These are phyloP conservation scores for Corymbia citriodora DNA, from an alignment of 441 rosid genomes.

Conservation along the genomic window DNA sequence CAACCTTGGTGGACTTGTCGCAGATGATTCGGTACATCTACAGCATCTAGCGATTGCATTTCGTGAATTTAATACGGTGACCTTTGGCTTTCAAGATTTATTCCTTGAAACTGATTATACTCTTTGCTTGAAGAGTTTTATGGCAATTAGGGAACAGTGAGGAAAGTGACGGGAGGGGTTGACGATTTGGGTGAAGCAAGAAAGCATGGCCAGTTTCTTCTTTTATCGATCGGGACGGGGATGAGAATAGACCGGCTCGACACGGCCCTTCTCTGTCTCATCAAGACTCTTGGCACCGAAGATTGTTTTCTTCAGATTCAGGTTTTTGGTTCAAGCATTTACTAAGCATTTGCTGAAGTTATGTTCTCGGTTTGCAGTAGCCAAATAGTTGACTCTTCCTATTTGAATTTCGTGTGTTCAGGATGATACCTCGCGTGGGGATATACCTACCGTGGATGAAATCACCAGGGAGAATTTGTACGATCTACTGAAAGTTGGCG, in stretches of 20 bases:
- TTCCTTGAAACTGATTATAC: too few relatives aligned
- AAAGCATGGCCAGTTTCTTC: neutral
- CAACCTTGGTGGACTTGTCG: too few relatives aligned
- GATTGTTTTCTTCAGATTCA: neutral
- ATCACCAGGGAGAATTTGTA: neutral
- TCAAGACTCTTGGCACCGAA: neutral
- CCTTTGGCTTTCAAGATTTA: too few relatives aligned
- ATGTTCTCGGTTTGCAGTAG: neutral
- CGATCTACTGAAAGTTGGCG: neutral
- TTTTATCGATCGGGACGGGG: neutral
- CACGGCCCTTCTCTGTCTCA: fast-evolving
- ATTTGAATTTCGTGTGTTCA: neutral
- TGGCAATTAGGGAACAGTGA: neutral
- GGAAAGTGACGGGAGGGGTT: neutral
- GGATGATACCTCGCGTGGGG: neutral
- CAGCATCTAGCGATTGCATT: neutral
- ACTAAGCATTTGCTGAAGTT: neutral
- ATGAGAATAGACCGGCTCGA: neutral
- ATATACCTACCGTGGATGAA: neutral
- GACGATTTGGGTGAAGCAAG: neutral
- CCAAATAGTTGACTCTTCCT: neutral
- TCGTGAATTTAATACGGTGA: too few relatives aligned
- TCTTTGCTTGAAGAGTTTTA: too few relatives aligned
- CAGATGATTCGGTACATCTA: too few relatives aligned
- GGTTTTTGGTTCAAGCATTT: neutral